Percentiles rank a stretch among this genome's conserved stretches.
Evolutionary conservation across 2,329 filamentous ascomycete genomes (phyloP).

Genomic region (Ceratocystis destructans): DNA sequence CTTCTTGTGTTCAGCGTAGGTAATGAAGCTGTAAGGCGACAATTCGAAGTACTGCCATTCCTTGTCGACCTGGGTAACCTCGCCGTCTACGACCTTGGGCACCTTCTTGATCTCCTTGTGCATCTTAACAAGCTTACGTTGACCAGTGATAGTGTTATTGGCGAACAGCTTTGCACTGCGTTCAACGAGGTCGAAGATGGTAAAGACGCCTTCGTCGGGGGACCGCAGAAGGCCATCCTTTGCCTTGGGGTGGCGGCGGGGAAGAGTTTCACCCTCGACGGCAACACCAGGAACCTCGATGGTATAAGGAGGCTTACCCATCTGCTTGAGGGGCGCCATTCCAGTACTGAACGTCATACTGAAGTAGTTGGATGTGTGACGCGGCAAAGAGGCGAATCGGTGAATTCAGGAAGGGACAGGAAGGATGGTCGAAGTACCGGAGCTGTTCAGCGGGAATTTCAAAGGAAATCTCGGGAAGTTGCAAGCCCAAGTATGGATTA

Average conservation of each 20-base stretch:
- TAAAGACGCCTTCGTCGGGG: constrained; percentile 56
- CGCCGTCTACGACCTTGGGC: constrained; percentile 74
- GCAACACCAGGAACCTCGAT: constrained; percentile 55
- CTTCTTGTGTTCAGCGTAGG: constrained; percentile 65
- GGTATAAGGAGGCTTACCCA: constrained; percentile 60
- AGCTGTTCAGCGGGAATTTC: neutral
- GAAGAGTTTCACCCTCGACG: constrained; percentile 69
- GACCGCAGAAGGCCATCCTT: constrained; percentile 55
- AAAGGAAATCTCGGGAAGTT: neutral
- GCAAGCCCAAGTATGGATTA: neutral
- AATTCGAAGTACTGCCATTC: constrained; percentile 86
- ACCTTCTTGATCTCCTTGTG: constrained; percentile 81
- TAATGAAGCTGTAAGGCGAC: constrained; percentile 59
- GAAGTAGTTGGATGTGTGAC: constrained; percentile 1
- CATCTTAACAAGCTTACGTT: constrained; percentile 58
- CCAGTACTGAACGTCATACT: constrained; percentile 31
- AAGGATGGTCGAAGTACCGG: neutral
- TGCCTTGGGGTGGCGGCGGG: constrained; percentile 57
- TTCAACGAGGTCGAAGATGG: constrained; percentile 65
- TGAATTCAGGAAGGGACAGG: neutral
- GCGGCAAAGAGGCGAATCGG: neutral
- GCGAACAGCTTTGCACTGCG: constrained; percentile 50
- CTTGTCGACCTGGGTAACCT: constrained; percentile 70
- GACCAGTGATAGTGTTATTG: constrained; percentile 52
- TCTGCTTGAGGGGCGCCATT: constrained; percentile 40